Percentiles rank a stretch among this genome's conserved stretches.
Evolutionary conservation across 805 yeast species (phyloP).

Genomic region (Ogataea neopini): DNA sequence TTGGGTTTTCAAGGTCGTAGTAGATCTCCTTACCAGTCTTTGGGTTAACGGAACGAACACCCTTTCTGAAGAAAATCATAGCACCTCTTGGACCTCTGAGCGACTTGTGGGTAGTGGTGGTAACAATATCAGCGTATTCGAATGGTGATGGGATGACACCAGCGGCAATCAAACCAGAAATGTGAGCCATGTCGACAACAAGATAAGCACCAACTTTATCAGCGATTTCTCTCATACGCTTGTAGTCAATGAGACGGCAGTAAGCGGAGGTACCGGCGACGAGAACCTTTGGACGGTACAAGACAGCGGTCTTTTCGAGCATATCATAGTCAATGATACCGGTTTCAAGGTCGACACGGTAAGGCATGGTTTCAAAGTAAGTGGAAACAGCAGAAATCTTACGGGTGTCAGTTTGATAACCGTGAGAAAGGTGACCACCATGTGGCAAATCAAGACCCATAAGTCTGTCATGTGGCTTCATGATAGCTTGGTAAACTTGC

Average conservation of each 20-base stretch:
- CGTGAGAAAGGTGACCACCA: slow-evolving; percentile 98
- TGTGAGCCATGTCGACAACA: slow-evolving; percentile 98
- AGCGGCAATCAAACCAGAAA: slow-evolving; percentile 93
- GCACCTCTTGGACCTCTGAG: slow-evolving; percentile 99
- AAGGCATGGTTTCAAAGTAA: slow-evolving; percentile 98
- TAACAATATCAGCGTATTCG: slow-evolving; percentile 95
- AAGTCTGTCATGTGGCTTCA: slow-evolving; percentile 93
- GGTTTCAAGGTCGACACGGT: slow-evolving; percentile 87
- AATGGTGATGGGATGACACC: slow-evolving; percentile 96
- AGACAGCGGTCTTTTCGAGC: slow-evolving; percentile 84
- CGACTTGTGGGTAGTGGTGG: slow-evolving; percentile 98
- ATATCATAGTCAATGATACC: slow-evolving; percentile 96
- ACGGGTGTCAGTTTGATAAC: slow-evolving; percentile 92
- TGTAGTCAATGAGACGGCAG: slow-evolving; percentile 94
- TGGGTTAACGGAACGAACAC: slow-evolving; percentile 80
- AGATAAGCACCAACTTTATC: slow-evolving; percentile 97
- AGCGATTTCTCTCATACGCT: slow-evolving; percentile 94
- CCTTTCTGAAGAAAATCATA: slow-evolving; percentile 98
- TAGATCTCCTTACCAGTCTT: slow-evolving; percentile 90
- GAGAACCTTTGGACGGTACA: slow-evolving; percentile 93
- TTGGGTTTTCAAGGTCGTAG: slow-evolving; percentile 91
- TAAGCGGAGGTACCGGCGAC: slow-evolving; percentile 99
- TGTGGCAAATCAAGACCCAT: slow-evolving; percentile 99
- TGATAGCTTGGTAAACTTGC: slow-evolving; percentile 92
- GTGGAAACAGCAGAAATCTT: slow-evolving; percentile 95